Percentiles rank a stretch among this genome's conserved stretches.
These are phyloP conservation scores for Fusarium sp. DNA, from an alignment of 2,329 filamentous ascomycete genomes.

Conservation along the genomic window DNA sequence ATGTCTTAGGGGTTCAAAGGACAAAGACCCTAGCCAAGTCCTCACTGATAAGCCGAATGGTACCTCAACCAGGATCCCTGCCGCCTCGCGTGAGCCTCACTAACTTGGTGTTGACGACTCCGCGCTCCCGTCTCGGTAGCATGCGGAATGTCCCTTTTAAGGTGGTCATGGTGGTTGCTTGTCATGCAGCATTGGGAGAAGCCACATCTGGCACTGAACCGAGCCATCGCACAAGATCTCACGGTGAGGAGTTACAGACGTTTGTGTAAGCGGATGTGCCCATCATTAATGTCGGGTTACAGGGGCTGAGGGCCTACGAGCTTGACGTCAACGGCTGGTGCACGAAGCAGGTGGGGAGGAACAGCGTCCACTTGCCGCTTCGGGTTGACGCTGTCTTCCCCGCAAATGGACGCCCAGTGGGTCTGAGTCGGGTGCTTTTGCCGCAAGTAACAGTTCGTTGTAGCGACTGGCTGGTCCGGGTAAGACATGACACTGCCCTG, in stretches of 20 bases:
- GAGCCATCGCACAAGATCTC: constrained; percentile 22
- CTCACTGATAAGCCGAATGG: constrained; percentile 33
- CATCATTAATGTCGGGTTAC: constrained; percentile 15
- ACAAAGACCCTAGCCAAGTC: constrained; percentile 33
- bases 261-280: constrained; percentile 18
- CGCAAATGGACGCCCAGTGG: constrained; percentile 38
- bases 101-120: background rate
- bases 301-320: constrained; percentile 24
- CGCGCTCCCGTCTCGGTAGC: constrained; percentile 1
- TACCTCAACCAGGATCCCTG: constrained; percentile 13
- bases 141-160: constrained; percentile 17
- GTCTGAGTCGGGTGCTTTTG: constrained; percentile 6
- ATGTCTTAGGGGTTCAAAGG: constrained; percentile 31
- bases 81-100: constrained; percentile 21
- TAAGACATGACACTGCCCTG: constrained; percentile 4
- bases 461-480: constrained; percentile 20
- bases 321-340: constrained; percentile 42
- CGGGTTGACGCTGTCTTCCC: constrained; percentile 33
- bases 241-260: background rate
- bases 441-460: constrained; percentile 24
- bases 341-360: constrained; percentile 20
- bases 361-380: constrained; percentile 41
- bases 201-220: background rate
- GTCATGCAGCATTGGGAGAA: background rate
- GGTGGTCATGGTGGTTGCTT: constrained; percentile 27